Conservation (phyloP, 2,329 filamentous ascomycete species). For the Apiospora sp. region DNA sequence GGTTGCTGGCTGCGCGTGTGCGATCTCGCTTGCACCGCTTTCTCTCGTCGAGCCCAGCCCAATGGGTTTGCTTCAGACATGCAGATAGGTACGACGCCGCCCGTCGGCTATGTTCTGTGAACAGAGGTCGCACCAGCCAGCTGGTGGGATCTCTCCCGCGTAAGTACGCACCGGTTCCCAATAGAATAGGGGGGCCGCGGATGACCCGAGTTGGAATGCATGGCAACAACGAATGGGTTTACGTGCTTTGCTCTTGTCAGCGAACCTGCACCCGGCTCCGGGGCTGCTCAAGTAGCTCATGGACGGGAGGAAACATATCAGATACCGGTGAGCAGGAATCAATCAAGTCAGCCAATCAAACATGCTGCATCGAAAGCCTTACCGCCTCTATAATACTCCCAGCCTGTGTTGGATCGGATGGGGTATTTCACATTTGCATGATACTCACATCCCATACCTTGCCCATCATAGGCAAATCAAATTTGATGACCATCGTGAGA, state of each 20-base stretch:
- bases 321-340: slow-evolving; percentile 1
- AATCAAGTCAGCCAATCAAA: neutral
- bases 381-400: neutral
- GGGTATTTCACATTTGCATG: neutral
- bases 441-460: neutral
- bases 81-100: slow-evolving; percentile 2
- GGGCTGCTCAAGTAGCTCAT: neutral
- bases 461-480: neutral
- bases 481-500: neutral
- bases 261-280: neutral
- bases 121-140: neutral
- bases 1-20: neutral
- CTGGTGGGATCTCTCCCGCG: neutral
- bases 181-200: neutral
- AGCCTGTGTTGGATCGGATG: too few relatives aligned
- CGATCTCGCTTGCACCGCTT: neutral
- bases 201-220: neutral
- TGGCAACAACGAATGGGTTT: neutral
- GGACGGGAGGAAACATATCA: too few relatives aligned
- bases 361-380: neutral
- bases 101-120: neutral
- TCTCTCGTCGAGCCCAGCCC: neutral
- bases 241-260: neutral
- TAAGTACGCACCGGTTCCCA: neutral
- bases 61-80: slow-evolving; percentile 17